Conservation (phyloP, 225 moss, liverwort and hornwort species). For the Pseudoscleropodium purum region DNA sequence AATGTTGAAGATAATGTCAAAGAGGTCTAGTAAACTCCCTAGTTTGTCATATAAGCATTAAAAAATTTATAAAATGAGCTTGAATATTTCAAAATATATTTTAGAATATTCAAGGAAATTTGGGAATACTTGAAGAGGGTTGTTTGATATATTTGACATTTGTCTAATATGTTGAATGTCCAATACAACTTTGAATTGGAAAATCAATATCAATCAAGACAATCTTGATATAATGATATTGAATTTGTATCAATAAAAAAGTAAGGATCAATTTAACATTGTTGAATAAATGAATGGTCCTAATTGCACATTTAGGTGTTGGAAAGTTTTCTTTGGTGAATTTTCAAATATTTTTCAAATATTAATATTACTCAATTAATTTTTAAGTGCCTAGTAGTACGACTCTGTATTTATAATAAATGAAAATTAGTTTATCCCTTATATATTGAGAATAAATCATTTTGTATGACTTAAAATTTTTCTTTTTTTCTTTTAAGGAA, state of each 20-base stretch:
- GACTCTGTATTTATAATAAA: no score
- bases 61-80: neutral
- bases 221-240: neutral
- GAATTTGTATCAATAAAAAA: no score
- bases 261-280: neutral
- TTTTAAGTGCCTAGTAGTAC: no score
- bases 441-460: neutral
- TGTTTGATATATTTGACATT: neutral
- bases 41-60: neutral
- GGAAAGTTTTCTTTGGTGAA: neutral
- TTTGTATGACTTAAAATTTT: neutral
- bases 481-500: neutral
- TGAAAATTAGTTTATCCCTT: neutral
- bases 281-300: no score
- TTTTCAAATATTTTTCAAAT: neutral
- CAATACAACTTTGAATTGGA: no score
- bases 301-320: no score
- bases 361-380: neutral
- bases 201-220: neutral
- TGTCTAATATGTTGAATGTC: no score
- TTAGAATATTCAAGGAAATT: neutral
- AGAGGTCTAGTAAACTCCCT: accelerated
- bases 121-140: neutral
- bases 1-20: neutral
- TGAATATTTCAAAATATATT: neutral